phyloP scores from a whole-genome alignment of 1,284 basidiomycete species.

The Mycena sp. region DNA sequence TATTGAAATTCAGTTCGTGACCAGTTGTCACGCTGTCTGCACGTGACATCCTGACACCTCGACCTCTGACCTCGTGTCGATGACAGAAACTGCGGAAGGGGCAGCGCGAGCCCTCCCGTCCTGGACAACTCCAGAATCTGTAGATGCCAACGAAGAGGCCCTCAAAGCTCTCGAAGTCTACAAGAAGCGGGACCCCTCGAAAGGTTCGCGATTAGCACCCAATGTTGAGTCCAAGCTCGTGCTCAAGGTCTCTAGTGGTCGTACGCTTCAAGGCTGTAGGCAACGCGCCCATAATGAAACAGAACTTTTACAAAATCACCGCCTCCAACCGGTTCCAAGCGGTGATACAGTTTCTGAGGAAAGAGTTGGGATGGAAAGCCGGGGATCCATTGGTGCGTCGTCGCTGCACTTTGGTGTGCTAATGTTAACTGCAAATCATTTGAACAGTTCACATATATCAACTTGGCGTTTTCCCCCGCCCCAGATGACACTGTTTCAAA shows the following conservation, averaged over 20 bases:
- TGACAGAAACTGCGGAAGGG: conserved; percentile 52
- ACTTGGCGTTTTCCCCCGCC: conserved; percentile 94
- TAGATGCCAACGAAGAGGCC: conserved; percentile 60
- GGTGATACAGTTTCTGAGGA: conserved; percentile 93
- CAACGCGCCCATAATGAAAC: conserved; percentile 83
- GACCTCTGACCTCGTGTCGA: conserved; percentile 8
- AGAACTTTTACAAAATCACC: conserved; percentile 87
- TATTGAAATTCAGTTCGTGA: too few species aligned
- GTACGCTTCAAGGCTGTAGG: conserved; percentile 99
- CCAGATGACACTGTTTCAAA: conserved; percentile 95
- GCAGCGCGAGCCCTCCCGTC: conserved; percentile 52
- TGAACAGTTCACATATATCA: conserved; percentile 95
- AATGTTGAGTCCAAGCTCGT: background rate
- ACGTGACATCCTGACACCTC: too few species aligned
- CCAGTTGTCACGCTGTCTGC: too few species aligned
- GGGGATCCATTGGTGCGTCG: conserved; percentile 82
- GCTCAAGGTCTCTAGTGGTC: conserved; percentile 74
- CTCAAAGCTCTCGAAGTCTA: conserved; percentile 82
- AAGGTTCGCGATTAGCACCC: conserved; percentile 60
- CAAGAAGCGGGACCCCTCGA: conserved; percentile 85
- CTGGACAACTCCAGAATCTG: conserved; percentile 54
- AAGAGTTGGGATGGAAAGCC: conserved; percentile 87
- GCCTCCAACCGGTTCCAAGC: conserved; percentile 95
- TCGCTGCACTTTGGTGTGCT: background rate
- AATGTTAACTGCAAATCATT: background rate